Evolutionary conservation across 257 asterid species (phyloP), one percentile per base, ranked within the genome.

Genomic region (Rehmannia glutinosa): DNA sequence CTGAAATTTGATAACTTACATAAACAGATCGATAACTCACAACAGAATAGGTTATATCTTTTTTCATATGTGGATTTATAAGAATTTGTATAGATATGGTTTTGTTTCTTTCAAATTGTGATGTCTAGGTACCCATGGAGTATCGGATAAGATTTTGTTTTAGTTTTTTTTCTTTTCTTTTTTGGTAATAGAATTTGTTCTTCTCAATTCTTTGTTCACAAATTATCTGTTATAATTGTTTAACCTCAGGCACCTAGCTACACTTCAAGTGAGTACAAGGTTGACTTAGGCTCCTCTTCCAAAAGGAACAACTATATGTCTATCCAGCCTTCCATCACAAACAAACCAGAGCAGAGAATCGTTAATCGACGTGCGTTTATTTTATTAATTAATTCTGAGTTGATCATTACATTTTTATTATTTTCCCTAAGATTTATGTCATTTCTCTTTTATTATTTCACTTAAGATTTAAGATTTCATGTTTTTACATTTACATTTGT

Each of bases 211-310:
- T 32, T 32, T 19, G 1, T 24, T 33, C 25, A 50, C 6, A 12
- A 11, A 10, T 32, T n/a, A 8, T 36, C 6, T 50, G 30, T 55
- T 4, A 7, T 21, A 0, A 15, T 35, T 54, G 25, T 11, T 25
- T 27, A 21, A 21, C 59, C 75, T 62, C 83, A 90, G 97, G 83
- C 62, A 38, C 78, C 79, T 0, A 81, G 69, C 75, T 36, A 70
- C 57, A 46, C 71, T 53, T 38, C 77, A 15, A 72, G 77, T 24
- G 88, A 84, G 42, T 70, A 81, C 74, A 79, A 80, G 74, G 80
- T 77, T 66, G 96, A 90, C 27, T 32, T 73, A 13, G 88, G 94
- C 6, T 85, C 91, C 38, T 81, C 97, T 54, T 84, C 97, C 16
- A 86, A 58, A 78, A 83, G 81, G 81, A 81, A 75, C 83, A 75